phyloP scores from a whole-genome alignment of 2,329 filamentous ascomycete species.

The Pseudopithomyces chartarum region DNA sequence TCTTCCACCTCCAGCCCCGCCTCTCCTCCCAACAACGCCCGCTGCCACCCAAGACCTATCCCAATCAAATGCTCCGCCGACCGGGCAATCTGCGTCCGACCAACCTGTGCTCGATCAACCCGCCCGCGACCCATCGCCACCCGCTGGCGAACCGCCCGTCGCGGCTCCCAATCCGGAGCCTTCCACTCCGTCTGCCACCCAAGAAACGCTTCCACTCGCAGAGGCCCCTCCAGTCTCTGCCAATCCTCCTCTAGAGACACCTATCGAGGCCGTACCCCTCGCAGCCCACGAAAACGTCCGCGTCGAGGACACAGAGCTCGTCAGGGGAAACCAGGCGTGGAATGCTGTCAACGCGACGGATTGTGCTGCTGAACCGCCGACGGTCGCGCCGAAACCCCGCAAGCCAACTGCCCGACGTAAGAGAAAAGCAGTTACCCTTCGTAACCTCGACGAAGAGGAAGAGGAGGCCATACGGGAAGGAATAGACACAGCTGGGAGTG shows the following conservation, averaged over 20 bases:
- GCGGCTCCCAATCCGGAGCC: background rate
- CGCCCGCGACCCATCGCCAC: background rate
- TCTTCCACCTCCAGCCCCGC: slow-evolving; percentile 12
- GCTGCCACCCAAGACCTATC: slow-evolving; percentile 27
- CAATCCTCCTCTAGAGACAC: background rate
- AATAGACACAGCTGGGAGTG: background rate
- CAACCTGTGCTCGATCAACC: background rate
- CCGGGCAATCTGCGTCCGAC: too few species aligned
- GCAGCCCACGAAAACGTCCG: background rate
- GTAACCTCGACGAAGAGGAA: slow-evolving; percentile 12
- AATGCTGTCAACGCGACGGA: slow-evolving; percentile 34
- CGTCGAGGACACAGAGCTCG: slow-evolving; percentile 9
- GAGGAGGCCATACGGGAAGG: slow-evolving; percentile 13
- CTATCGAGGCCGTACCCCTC: background rate
- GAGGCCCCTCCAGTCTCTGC: background rate
- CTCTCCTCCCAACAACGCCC: slow-evolving; percentile 31
- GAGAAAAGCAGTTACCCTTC: slow-evolving; percentile 7
- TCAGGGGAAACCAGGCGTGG: slow-evolving; percentile 27
- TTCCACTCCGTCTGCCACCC: background rate
- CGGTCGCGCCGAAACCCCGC: slow-evolving; percentile 15
- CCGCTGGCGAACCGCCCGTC: background rate
- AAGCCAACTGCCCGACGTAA: slow-evolving; percentile 17
- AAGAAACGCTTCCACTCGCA: background rate
- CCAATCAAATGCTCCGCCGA: slow-evolving; percentile 9
- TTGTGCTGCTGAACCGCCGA: slow-evolving; percentile 12